phyloP scores from a whole-genome alignment of 352 stramenopile genomes.

The Pythium insidiosum region DNA sequence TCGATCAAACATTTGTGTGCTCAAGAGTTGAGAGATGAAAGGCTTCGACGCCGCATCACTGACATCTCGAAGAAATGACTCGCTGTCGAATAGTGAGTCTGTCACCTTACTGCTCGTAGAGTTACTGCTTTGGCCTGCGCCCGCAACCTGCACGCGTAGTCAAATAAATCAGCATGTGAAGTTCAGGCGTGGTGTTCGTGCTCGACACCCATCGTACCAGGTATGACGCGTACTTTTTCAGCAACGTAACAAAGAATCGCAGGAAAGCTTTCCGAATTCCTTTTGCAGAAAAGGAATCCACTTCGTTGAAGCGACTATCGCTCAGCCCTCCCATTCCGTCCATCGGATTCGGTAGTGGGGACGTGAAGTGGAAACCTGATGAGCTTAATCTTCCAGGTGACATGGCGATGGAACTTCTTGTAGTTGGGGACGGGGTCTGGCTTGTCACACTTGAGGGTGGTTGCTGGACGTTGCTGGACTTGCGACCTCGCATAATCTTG shows the following conservation, averaged over 20 bases:
- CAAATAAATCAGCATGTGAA: conserved; percentile 1
- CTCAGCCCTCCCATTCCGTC: conserved; percentile 38
- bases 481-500: conserved; percentile 54
- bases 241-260: conserved; percentile 72
- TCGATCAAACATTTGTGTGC: conserved; percentile 79
- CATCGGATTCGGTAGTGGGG: conserved; percentile 3
- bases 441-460: conserved; percentile 16
- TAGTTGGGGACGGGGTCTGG: conserved; percentile 10
- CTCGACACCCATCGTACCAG: no score
- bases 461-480: conserved; percentile 32
- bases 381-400: conserved; percentile 24
- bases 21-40: conserved; percentile 56
- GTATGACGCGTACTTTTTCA: conserved; percentile 75
- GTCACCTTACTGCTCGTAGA: conserved; percentile 23
- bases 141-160: no score
- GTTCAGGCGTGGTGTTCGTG: neutral
- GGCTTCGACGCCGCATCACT: conserved; percentile 41
- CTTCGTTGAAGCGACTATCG: conserved; percentile 64
- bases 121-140: no score
- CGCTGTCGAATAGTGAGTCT: conserved; percentile 44
- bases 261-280: conserved; percentile 67
- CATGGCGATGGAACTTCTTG: conserved; percentile 9
- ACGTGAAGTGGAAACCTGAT: conserved; percentile 13
- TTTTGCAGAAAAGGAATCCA: conserved; percentile 56
- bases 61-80: conserved; percentile 65